Base-by-base conservation (phyloP, 2,329 filamentous ascomycete genomes). In the Alternaria tenuissima region DNA sequence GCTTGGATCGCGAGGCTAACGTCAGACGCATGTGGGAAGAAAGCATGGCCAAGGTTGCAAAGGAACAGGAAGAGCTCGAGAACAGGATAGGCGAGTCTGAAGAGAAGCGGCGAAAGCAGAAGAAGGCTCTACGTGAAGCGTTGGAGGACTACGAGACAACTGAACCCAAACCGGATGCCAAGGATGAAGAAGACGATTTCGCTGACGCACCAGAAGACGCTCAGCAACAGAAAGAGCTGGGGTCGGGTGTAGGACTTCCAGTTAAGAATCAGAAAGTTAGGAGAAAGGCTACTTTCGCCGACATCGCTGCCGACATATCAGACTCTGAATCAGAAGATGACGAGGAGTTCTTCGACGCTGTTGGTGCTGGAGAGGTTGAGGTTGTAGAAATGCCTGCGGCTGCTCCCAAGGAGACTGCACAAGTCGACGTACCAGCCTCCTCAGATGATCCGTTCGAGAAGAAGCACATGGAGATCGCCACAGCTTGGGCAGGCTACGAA, bases 1-100 rank as follows among this genome's bases (percentile, higher is more conserved):
- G 94, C 14, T 84, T 99, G 41, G 94, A 97, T 68, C 90, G 93
- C 55, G 95, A 99, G 80, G 89, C 90, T 43, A 92, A 97, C 75
- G 90, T 98, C 81, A 89, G 95, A 38, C 90, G 92, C 61, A 92
- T 99, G 88, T 99, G 95, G 95, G 95, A 99, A 80, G 95, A 99
- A 73, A 98, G 94, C 79, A 77, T 99, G 95, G 93, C 95, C 9
- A 89, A 94, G 71, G 91, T 99, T n/a, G 95, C 94, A 18, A 89
- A 88, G 57, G 95, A 99, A 77, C 95, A 99, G 71, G 95, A 98
- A 79, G 87, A 93, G 52, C 85, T 99, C 1, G 93, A 98, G 76
- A 92, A 88, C 36, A 90, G 89, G 59, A 91, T 97, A 62, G 93
- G 92, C 44, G 92, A 97, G 78, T 92, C 93, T 1, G 94, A 98